phyloP scores from a whole-genome alignment of 768 basidiomycete genomes.

The Tricholoma matsutake region DNA sequence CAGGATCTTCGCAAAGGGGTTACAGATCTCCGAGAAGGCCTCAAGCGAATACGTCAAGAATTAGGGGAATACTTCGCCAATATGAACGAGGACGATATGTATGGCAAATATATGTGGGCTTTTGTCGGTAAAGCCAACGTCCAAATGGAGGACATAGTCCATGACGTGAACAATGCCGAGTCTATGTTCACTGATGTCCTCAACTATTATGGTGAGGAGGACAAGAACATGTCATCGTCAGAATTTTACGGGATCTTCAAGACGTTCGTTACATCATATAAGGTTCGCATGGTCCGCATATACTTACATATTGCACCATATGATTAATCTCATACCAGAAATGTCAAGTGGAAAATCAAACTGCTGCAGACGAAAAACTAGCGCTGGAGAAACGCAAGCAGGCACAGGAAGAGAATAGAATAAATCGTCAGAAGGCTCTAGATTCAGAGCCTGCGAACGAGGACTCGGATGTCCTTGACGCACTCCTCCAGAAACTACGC shows the following conservation, averaged over 20 bases:
- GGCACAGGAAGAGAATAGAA: constrained; percentile 59
- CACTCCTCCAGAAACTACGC: constrained; percentile 65
- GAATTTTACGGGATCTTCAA: constrained; percentile 98
- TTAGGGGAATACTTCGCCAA: constrained; percentile 78
- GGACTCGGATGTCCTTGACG: constrained; percentile 66
- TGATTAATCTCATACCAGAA: constrained; percentile 48
- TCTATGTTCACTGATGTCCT: constrained; percentile 82
- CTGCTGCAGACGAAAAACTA: constrained; percentile 64
- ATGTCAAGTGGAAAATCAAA: constrained; percentile 81
- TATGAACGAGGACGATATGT: constrained; percentile 67
- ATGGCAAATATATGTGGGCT: constrained; percentile 88
- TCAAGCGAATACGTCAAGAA: constrained; percentile 79
- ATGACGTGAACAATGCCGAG: constrained; percentile 85
- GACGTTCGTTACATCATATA: constrained; percentile 93
- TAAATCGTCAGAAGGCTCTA: constrained; percentile 47
- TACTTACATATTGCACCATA: background rate
- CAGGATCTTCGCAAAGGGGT: constrained; percentile 81
- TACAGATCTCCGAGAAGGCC: constrained; percentile 65
- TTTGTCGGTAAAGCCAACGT: constrained; percentile 76
- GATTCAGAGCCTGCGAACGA: constrained; percentile 40
- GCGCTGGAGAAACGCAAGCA: constrained; percentile 69
- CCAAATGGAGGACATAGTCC: constrained; percentile 78
- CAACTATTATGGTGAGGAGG: constrained; percentile 91
- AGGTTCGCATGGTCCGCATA: constrained; percentile 39
- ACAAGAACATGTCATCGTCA: constrained; percentile 76